Conservation (phyloP, 768 basidiomycete genomes). For the Tylopilus plumbeoviolaceoides region DNA sequence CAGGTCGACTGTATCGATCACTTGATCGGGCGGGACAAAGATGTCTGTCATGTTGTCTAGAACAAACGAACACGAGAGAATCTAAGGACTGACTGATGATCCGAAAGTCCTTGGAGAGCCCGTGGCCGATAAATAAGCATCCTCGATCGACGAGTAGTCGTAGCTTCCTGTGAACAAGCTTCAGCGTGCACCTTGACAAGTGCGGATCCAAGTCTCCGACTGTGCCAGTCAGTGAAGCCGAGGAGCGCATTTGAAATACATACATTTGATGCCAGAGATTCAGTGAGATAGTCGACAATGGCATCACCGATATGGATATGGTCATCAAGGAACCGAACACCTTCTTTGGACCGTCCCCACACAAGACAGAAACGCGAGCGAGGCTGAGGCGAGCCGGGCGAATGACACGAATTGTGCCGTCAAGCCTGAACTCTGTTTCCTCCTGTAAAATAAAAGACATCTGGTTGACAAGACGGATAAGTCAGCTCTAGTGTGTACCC, state of each 20-base stretch:
- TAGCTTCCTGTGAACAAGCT: slow-evolving; percentile 98
- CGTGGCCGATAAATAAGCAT: slow-evolving; percentile 97
- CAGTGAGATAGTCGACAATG: slow-evolving; percentile 95
- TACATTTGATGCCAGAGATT: slow-evolving; percentile 95
- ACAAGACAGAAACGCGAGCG: slow-evolving; percentile 90
- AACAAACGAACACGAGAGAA: not conserved
- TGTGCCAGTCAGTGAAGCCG: slow-evolving; percentile 29
- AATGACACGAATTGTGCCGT: slow-evolving; percentile 90
- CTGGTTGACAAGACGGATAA: not conserved
- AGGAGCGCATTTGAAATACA: slow-evolving; percentile 22
- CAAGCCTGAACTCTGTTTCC: slow-evolving; percentile 92
- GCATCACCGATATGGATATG: slow-evolving; percentile 95
- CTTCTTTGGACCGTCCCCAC: slow-evolving; percentile 81
- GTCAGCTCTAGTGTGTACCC: not conserved
- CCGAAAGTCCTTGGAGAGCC: slow-evolving; percentile 94
- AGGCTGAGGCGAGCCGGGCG: slow-evolving; percentile 89
- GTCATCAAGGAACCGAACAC: slow-evolving; percentile 94
- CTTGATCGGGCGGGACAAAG: slow-evolving; percentile 91
- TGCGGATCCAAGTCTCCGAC: slow-evolving; percentile 90
- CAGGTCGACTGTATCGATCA: slow-evolving; percentile 97
- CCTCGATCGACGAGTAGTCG: slow-evolving; percentile 89
- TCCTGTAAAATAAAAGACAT: slow-evolving; percentile 47
- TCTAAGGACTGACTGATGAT: slow-evolving; percentile 78
- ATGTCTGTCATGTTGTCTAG: slow-evolving; percentile 56
- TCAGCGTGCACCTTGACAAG: slow-evolving; percentile 80